These are phyloP conservation scores for Penicillium occitanis DNA, from an alignment of 2,329 filamentous ascomycete genomes.

Conservation along the genomic window DNA sequence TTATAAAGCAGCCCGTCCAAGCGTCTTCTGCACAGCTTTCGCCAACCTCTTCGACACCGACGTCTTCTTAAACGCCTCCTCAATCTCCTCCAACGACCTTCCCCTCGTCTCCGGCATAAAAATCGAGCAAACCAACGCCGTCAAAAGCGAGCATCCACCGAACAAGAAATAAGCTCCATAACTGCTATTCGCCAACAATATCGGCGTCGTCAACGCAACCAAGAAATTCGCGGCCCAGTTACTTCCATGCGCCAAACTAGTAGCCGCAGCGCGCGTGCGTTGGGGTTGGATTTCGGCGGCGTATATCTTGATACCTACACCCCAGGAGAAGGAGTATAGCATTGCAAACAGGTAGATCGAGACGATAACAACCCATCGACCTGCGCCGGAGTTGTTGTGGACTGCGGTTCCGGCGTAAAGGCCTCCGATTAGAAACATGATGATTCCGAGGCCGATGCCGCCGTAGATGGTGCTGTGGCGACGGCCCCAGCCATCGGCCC, in stretches of 20 bases:
- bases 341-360: conserved; percentile 33
- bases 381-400: conserved; percentile 30
- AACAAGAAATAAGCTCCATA: conserved; percentile 52
- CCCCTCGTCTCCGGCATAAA: conserved; percentile 56
- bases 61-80: conserved; percentile 45
- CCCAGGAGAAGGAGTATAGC: conserved; percentile 49
- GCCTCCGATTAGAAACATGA: conserved; percentile 38
- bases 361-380: conserved; percentile 34
- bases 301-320: conserved; percentile 57
- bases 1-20: conserved; percentile 6
- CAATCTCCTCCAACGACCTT: conserved; percentile 51
- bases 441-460: conserved; percentile 50
- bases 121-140: conserved; percentile 39
- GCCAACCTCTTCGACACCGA: conserved; percentile 19
- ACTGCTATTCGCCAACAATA: conserved; percentile 44
- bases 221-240: conserved; percentile 53
- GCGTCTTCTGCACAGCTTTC: not conserved
- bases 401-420: conserved; percentile 36
- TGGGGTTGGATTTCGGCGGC: conserved; percentile 59
- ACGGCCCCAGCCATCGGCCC: conserved; percentile 59
- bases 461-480: conserved; percentile 56
- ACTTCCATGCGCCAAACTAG: conserved; percentile 53
- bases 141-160: conserved; percentile 42
- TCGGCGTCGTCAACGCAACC: conserved; percentile 47
- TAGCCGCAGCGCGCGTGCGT: conserved; percentile 56